These are phyloP conservation scores for Triglochin maritima DNA, from an alignment of 106 monocot genomes.

Conservation along the genomic window DNA sequence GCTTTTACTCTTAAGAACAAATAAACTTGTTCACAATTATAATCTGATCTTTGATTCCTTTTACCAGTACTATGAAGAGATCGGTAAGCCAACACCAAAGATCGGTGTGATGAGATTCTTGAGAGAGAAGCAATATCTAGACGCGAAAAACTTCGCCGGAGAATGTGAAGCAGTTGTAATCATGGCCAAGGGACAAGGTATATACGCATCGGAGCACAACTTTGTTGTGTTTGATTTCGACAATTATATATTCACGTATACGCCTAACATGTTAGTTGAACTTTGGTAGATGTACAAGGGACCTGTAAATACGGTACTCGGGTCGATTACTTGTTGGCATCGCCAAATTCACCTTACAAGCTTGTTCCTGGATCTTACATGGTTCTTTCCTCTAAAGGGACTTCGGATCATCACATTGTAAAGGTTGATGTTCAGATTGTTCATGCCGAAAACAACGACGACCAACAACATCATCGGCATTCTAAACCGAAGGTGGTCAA, in stretches of 20 bases:
- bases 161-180: slow-evolving; percentile 77
- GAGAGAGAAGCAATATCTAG: slow-evolving; percentile 43
- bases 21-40: background rate
- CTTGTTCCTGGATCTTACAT: slow-evolving; percentile 73
- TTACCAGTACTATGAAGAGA: slow-evolving; percentile 16
- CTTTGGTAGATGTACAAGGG: slow-evolving; percentile 61
- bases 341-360: slow-evolving; percentile 55
- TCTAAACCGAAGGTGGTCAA: slow-evolving; percentile 36
- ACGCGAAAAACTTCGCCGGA: slow-evolving; percentile 77
- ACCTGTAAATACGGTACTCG: slow-evolving; percentile 84
- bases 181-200: slow-evolving; percentile 87
- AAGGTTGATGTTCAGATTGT: slow-evolving; percentile 40
- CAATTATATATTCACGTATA: background rate
- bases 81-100: slow-evolving; percentile 66
- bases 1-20: background rate
- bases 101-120: slow-evolving; percentile 77
- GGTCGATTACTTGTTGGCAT: slow-evolving; percentile 70
- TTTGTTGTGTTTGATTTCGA: background rate
- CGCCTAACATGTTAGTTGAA: too few species aligned
- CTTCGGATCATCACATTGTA: slow-evolving; percentile 45
- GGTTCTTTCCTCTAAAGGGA: slow-evolving; percentile 71
- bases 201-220: background rate
- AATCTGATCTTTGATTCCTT: slow-evolving; percentile 22
- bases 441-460: background rate
- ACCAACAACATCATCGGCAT: background rate